A percentile compares a stretch with the other conserved stretches of the same genome.
These are phyloP conservation scores for Pleurotus salmoneostramineus DNA, from an alignment of 768 basidiomycete genomes.

Conservation along the genomic window DNA sequence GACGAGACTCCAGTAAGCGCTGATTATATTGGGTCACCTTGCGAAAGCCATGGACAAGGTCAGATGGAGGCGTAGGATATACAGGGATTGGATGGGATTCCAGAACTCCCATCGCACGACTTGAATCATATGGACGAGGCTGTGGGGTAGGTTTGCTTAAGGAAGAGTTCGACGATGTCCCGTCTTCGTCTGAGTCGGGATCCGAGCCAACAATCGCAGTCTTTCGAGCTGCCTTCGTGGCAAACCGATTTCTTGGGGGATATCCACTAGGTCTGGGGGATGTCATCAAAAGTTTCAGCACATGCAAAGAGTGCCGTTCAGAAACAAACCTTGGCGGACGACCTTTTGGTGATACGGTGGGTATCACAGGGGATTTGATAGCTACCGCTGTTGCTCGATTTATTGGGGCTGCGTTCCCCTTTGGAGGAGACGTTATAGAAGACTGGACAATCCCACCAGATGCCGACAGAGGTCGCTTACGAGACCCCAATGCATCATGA, in stretches of 20 bases:
- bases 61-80: neutral
- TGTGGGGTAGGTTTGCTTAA: too few species aligned
- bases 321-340: too few species aligned
- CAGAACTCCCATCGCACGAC: neutral
- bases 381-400: too few species aligned
- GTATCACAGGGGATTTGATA: too few species aligned
- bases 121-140: too few species aligned
- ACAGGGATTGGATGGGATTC: neutral
- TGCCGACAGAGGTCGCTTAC: too few species aligned
- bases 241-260: neutral
- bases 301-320: too few species aligned
- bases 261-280: neutral
- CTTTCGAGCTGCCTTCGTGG: neutral
- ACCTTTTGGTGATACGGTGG: too few species aligned
- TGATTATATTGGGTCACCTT: neutral
- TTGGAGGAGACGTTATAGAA: too few species aligned
- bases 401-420: too few species aligned
- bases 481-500: too few species aligned
- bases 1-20: neutral
- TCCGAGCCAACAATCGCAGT: neutral
- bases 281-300: neutral
- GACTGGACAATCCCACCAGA: too few species aligned
- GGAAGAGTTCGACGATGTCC: neutral
- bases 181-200: neutral
- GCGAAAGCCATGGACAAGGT: neutral